Percentiles rank a stretch among this genome's conserved stretches.
These are phyloP conservation scores for Boletellus ananiceps DNA, from an alignment of 768 basidiomycete genomes.

Conservation along the genomic window DNA sequence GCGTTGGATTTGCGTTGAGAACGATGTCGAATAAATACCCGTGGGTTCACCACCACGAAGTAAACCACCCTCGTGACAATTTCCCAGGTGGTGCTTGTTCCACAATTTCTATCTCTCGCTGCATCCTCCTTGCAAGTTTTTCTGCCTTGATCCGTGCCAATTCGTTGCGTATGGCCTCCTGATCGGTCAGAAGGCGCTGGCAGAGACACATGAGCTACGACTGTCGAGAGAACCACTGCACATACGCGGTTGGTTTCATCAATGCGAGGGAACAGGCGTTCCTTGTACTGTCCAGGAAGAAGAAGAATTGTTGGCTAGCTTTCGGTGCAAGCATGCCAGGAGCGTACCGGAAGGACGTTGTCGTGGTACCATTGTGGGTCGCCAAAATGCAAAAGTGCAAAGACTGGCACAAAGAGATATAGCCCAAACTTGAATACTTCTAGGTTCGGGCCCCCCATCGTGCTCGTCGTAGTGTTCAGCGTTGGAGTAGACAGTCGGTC, in stretches of 20 bases:
- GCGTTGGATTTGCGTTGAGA: neutral
- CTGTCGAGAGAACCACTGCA: neutral
- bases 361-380: constrained; percentile 83
- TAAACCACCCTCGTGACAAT: constrained; percentile 27
- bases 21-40: constrained; percentile 17
- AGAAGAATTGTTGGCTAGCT: neutral
- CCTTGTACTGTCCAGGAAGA: constrained; percentile 54
- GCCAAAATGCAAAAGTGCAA: constrained; percentile 78
- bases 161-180: constrained; percentile 61
- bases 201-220: constrained; percentile 9
- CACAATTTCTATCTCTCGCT: constrained; percentile 39
- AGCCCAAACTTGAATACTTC: constrained; percentile 88
- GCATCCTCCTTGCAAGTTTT: constrained; percentile 41
- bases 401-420: constrained; percentile 81
- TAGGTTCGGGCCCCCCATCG: constrained; percentile 74
- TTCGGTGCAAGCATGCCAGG: neutral
- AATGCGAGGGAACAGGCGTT: constrained; percentile 62
- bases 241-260: constrained; percentile 52
- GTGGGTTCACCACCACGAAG: constrained; percentile 21
- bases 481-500: too few relatives aligned
- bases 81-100: constrained; percentile 14
- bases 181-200: constrained; percentile 63
- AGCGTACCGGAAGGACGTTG: constrained; percentile 69
- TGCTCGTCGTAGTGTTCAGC: constrained; percentile 25
- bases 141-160: constrained; percentile 68